Conservation (phyloP, 352 stramenopile genomes). For the Pythium plurisporium region DNA sequence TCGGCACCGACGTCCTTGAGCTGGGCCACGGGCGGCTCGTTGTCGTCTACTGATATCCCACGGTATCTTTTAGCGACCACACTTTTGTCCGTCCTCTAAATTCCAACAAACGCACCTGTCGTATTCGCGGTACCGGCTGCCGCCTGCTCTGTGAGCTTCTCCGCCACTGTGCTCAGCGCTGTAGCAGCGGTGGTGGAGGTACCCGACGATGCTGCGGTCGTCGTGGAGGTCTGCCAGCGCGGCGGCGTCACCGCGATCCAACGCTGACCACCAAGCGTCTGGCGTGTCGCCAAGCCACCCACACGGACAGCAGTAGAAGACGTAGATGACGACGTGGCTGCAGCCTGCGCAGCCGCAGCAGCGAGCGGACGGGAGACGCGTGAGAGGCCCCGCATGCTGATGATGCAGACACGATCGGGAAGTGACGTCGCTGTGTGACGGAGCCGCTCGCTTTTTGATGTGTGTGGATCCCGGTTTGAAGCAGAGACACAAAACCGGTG, state of each 20-base stretch:
- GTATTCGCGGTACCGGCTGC: not conserved
- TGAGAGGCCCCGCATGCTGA: slow-evolving; percentile 13
- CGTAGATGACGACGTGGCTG: not conserved
- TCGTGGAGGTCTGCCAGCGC: slow-evolving; percentile 6
- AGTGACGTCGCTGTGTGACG: slow-evolving; percentile 15
- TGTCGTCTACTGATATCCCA: slow-evolving; percentile 20
- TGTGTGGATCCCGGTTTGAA: slow-evolving; percentile 17
- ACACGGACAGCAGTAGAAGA: not conserved
- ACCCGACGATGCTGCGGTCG: not conserved
- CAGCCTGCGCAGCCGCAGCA: not conserved
- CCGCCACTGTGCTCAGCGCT: not conserved
- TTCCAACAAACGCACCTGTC: no score
- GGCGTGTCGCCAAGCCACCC: not conserved
- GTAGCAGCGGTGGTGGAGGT: not conserved
- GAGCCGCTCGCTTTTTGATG: not conserved
- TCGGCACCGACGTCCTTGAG: slow-evolving; percentile 53
- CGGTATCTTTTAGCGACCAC: no score
- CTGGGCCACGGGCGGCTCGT: slow-evolving; percentile 28
- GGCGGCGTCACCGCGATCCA: slow-evolving; percentile 13
- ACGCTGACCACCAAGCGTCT: not conserved
- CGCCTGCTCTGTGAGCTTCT: not conserved
- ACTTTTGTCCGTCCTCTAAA: not conserved
- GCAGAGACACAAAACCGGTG: no score
- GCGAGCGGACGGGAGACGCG: slow-evolving; percentile 21
- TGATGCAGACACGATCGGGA: slow-evolving; percentile 10